Conservation (phyloP, 768 basidiomycete genomes). For the Suillus tomentosus region DNA sequence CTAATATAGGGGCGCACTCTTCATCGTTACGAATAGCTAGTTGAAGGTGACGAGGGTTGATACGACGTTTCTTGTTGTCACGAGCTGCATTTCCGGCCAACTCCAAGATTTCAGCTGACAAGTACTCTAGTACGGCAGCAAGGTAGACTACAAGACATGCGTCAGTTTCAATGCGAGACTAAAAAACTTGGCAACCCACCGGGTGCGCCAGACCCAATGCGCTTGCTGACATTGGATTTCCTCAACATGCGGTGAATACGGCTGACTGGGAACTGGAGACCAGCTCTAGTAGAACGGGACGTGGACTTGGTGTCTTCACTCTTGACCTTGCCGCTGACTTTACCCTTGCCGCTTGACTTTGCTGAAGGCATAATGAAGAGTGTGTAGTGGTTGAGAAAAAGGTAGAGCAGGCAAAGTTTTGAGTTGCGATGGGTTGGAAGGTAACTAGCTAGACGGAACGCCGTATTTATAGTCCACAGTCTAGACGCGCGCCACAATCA, state of each 20-base stretch:
- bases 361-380: constrained; percentile 26
- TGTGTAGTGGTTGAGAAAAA: not conserved
- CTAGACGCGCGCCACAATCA: constrained; percentile 25
- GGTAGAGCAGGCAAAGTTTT: constrained; percentile 1
- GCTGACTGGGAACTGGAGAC: constrained; percentile 89
- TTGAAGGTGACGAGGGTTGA: constrained; percentile 93
- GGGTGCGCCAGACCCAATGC: constrained; percentile 87
- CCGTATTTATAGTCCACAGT: constrained; percentile 27
- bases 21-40: constrained; percentile 95
- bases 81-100: constrained; percentile 89
- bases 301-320: constrained; percentile 51
- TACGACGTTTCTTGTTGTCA: constrained; percentile 94
- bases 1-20: constrained; percentile 50
- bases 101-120: constrained; percentile 93
- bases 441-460: not conserved
- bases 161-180: not conserved
- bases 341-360: constrained; percentile 34
- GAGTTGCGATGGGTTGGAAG: not conserved
- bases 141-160: constrained; percentile 66
- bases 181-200: constrained; percentile 43
- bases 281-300: constrained; percentile 75
- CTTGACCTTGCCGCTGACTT: constrained; percentile 56
- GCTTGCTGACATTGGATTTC: constrained; percentile 83
- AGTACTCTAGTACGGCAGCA: constrained; percentile 90
- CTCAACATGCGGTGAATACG: constrained; percentile 91